Conservation (phyloP, 1,139 yeast genomes). For the Blastobotrys apis region DNA sequence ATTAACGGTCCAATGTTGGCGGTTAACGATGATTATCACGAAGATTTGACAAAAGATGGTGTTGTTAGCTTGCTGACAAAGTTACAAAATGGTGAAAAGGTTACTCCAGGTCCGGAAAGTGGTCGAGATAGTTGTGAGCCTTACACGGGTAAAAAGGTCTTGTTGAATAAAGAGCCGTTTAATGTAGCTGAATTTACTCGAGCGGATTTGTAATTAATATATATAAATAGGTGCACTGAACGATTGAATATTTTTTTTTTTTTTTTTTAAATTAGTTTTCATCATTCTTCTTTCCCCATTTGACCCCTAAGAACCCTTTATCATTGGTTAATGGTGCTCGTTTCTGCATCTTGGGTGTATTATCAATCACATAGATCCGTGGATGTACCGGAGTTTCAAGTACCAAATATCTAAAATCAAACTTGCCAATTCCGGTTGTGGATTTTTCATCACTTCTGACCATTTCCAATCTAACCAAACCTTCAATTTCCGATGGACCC, state of each 20-base stretch:
- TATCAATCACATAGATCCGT: slow-evolving; percentile 66
- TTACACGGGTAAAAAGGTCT: slow-evolving; percentile 61
- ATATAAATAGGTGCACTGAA: neutral
- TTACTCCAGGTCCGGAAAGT: slow-evolving; percentile 63
- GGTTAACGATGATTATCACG: slow-evolving; percentile 76
- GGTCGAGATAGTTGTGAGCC: slow-evolving; percentile 78
- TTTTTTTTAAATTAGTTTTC: neutral
- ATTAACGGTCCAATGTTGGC: slow-evolving; percentile 90
- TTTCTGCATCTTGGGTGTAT: slow-evolving; percentile 33
- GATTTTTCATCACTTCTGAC: slow-evolving; percentile 34
- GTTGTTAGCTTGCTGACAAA: slow-evolving; percentile 59
- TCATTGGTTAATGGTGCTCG: slow-evolving; percentile 27
- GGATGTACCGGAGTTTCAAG: slow-evolving; percentile 70
- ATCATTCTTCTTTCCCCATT: slow-evolving; percentile 63
- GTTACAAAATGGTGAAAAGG: slow-evolving; percentile 59
- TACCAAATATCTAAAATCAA: slow-evolving; percentile 69
- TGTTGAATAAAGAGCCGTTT: slow-evolving; percentile 57
- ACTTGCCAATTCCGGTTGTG: slow-evolving; percentile 48
- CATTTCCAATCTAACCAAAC: slow-evolving; percentile 75
- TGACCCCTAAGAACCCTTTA: slow-evolving; percentile 69
- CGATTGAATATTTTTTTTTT: neutral
- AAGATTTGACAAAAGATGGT: slow-evolving; percentile 71
- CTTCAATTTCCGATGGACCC: slow-evolving; percentile 49
- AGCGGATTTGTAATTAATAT: slow-evolving; percentile 29
- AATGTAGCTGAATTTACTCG: slow-evolving; percentile 61